Percentiles rank a stretch among this genome's conserved stretches.
Evolutionary conservation across 2,329 filamentous ascomycete species (phyloP).

Genomic region (Stagonosporopsis cucurbitacearum): DNA sequence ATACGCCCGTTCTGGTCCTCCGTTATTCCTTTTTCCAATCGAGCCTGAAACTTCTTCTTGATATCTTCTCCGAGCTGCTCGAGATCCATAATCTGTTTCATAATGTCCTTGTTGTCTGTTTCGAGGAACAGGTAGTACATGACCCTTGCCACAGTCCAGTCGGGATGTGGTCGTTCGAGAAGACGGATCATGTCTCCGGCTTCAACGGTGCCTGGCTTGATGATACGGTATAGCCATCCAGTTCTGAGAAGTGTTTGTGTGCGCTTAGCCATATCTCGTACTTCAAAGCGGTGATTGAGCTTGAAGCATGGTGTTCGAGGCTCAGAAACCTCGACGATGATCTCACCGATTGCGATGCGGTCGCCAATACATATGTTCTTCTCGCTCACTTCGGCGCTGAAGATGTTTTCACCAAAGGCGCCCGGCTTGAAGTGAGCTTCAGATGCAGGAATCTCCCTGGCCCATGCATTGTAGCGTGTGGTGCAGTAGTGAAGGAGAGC

Average conservation of each 20-base stretch:
- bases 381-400: constrained; percentile 65
- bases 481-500: constrained; percentile 68
- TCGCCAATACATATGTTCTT: constrained; percentile 71
- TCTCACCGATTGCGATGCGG: constrained; percentile 57
- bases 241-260: constrained; percentile 65
- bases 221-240: constrained; percentile 70
- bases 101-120: constrained; percentile 55
- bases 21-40: constrained; percentile 57
- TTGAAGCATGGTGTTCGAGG: constrained; percentile 72
- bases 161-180: constrained; percentile 61
- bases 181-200: constrained; percentile 65
- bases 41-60: constrained; percentile 59
- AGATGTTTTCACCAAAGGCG: constrained; percentile 71
- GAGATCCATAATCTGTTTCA: constrained; percentile 51
- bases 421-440: constrained; percentile 62
- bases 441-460: constrained; percentile 58
- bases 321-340: constrained; percentile 65
- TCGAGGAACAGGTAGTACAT: constrained; percentile 68
- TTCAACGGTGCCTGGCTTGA: constrained; percentile 61
- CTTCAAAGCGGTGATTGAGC: constrained; percentile 70
- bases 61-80: constrained; percentile 59
- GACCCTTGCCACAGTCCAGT: constrained; percentile 68
- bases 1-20: constrained; percentile 41
- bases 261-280: constrained; percentile 66
- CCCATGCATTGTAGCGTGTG: constrained; percentile 65